These are phyloP conservation scores for Suhomyces vadensis DNA, from an alignment of 805 yeast species.

Conservation along the genomic window DNA sequence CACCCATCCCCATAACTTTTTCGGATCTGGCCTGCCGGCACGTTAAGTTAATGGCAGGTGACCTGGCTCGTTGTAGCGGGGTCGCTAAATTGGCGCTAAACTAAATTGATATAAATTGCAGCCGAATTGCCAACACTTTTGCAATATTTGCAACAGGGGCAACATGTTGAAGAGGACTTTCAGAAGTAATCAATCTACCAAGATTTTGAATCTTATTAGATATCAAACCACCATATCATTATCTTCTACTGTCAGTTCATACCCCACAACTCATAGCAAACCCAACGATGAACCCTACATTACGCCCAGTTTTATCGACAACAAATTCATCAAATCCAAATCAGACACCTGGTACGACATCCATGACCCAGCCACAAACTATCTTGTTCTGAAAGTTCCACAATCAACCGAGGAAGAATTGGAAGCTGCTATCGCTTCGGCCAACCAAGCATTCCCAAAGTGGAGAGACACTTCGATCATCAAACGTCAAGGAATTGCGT, in stretches of 20 bases:
- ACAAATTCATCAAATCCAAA: slow-evolving; percentile 50
- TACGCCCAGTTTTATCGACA: slow-evolving; percentile 54
- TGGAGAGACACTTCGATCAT: slow-evolving; percentile 61
- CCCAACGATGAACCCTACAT: slow-evolving; percentile 44
- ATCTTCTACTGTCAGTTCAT: slow-evolving; percentile 34
- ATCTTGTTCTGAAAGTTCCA: slow-evolving; percentile 66
- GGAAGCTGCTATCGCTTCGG: slow-evolving; percentile 63
- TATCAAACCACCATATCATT: slow-evolving; percentile 18
- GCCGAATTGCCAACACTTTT: neutral
- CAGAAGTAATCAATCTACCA: neutral
- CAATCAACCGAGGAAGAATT: slow-evolving; percentile 69
- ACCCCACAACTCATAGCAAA: slow-evolving; percentile 43
- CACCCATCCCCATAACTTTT: neutral
- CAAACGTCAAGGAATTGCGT: slow-evolving; percentile 70
- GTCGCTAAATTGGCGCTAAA: neutral
- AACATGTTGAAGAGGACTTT: neutral
- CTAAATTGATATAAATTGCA: neutral
- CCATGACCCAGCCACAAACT: slow-evolving; percentile 74
- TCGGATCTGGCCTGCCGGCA: slow-evolving; percentile 2
- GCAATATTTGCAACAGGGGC: too few species aligned
- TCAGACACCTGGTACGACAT: slow-evolving; percentile 64
- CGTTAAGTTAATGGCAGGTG: neutral
- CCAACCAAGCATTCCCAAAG: slow-evolving; percentile 57
- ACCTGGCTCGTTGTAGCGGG: slow-evolving; percentile 1
- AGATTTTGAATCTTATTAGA: neutral